Evolutionary conservation across 192 early-diverging fungal species (phyloP).

Genomic region (Umbelopsis ramanniana): DNA sequence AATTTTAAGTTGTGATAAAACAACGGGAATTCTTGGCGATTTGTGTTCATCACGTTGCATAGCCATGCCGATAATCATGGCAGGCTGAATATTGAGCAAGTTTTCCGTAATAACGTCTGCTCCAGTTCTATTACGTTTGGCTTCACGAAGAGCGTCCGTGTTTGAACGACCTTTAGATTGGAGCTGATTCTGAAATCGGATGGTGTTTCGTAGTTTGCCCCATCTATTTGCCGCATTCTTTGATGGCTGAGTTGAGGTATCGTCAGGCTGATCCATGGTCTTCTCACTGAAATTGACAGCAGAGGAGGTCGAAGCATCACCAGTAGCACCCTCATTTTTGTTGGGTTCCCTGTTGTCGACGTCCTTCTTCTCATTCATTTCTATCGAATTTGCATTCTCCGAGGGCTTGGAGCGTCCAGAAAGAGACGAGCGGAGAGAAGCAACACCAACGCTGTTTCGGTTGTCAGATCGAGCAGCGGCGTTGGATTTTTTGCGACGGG

Average conservation of each 20-base stretch:
- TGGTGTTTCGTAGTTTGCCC: not conserved
- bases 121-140: not conserved
- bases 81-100: conserved; percentile 23
- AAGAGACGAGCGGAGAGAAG: not conserved
- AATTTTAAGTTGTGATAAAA: conserved; percentile 19
- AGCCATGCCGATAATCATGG: conserved; percentile 20
- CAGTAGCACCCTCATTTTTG: not conserved
- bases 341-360: not conserved
- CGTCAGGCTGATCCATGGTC: not conserved
- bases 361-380: not conserved
- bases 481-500: not conserved
- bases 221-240: not conserved
- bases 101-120: conserved; percentile 14
- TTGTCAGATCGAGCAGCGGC: not conserved
- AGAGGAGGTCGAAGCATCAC: not conserved
- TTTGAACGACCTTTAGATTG: not conserved
- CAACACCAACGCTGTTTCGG: not conserved
- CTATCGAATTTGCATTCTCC: not conserved
- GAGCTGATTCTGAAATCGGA: not conserved
- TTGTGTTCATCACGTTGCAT: conserved; percentile 31
- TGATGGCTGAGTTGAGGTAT: not conserved
- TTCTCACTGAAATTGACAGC: not conserved
- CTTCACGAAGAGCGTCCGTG: not conserved
- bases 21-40: conserved; percentile 26
- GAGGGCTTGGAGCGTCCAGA: not conserved